Evolutionary conservation across 1,284 basidiomycete species (phyloP).

Genomic region (Papiliotrema fonsecae): DNA sequence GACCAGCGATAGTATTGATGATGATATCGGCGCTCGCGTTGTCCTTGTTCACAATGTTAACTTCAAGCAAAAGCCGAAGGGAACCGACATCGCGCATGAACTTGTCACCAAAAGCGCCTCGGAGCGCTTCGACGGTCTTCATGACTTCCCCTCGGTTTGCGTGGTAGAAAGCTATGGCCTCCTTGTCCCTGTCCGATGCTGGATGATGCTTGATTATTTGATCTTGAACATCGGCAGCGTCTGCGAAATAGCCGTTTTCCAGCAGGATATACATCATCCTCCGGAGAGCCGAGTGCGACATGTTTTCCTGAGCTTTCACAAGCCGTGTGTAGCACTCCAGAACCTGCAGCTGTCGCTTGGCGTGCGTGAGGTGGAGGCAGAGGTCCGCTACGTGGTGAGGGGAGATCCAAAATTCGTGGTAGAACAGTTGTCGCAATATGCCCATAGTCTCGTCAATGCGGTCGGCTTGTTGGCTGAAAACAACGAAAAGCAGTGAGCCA

Average conservation of each 20-base stretch:
- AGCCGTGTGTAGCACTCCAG: neutral
- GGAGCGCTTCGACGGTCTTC: neutral
- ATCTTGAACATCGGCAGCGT: neutral
- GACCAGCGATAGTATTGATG: neutral
- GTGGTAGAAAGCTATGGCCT: neutral
- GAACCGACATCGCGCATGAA: neutral
- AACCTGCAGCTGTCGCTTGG: neutral
- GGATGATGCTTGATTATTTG: neutral
- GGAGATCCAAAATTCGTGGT: neutral
- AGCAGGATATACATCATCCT: neutral
- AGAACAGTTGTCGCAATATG: neutral
- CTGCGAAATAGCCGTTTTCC: neutral
- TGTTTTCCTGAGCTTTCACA: neutral
- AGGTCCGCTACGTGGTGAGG: neutral
- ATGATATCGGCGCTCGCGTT: neutral
- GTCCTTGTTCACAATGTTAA: neutral
- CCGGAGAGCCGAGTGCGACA: neutral
- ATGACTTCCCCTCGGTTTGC: neutral
- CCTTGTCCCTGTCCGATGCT: neutral
- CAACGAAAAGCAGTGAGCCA: neutral
- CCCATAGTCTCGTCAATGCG: neutral
- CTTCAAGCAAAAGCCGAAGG: neutral
- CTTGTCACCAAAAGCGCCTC: neutral
- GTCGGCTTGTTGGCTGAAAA: neutral
- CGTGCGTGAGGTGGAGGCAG: neutral